These are phyloP conservation scores for Collybia sp. DNA, from an alignment of 768 basidiomycete species.

Conservation along the genomic window DNA sequence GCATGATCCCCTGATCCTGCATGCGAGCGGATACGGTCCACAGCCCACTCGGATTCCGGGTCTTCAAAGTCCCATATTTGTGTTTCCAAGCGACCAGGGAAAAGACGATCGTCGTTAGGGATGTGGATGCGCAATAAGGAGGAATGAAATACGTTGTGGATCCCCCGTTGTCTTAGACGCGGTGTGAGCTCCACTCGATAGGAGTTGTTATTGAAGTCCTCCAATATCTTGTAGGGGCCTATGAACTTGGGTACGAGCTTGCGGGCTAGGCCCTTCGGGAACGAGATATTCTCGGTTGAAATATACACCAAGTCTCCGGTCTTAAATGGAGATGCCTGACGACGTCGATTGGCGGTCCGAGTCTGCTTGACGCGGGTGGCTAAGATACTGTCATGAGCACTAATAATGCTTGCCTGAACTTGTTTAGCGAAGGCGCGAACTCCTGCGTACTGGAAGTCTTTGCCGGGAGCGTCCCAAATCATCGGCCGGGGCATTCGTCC, in stretches of 20 bases:
- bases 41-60: conserved; percentile 7
- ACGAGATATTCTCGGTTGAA: conserved; percentile 19
- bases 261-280: conserved; percentile 15
- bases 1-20: too few species aligned
- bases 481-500: too few species aligned
- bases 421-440: too few species aligned
- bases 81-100: conserved; percentile 20
- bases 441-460: too few species aligned
- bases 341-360: conserved; percentile 1
- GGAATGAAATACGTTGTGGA: conserved; percentile 27
- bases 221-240: conserved; percentile 14
- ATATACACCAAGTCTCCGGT: too few species aligned
- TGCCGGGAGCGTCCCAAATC: too few species aligned
- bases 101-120: conserved; percentile 11
- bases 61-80: conserved; percentile 11
- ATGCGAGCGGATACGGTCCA: too few species aligned
- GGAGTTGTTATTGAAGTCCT: conserved; percentile 4
- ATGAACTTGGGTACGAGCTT: conserved; percentile 28
- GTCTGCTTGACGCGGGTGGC: conserved; percentile 7
- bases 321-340: conserved; percentile 1
- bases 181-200: conserved; percentile 8
- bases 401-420: too few species aligned
- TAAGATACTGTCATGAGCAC: not conserved
- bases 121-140: conserved; percentile 25
- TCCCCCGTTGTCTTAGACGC: conserved; percentile 9